Base-by-base conservation (phyloP, 139 green algal genomes). In the Chlamydomonas sp. region DNA sequence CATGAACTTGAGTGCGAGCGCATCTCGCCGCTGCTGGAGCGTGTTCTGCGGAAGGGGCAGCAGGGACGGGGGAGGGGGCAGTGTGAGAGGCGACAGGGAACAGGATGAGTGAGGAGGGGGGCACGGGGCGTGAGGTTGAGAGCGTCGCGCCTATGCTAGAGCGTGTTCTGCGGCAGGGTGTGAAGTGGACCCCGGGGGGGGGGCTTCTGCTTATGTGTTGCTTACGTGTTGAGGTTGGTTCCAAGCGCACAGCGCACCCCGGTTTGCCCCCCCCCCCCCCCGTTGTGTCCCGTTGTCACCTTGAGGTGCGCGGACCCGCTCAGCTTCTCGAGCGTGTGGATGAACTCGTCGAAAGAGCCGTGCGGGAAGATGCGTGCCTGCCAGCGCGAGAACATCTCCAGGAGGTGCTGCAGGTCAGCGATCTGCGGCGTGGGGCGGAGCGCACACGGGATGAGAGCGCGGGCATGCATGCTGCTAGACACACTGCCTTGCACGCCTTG, bases 371-470 rank as follows among this genome's bases (percentile, higher is more conserved):
- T 64, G 8, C 78, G 70, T 20, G 48, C 58, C 62, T 84, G 78
- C 78, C 78, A 87, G 16, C 78, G 78, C 43, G 69, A 34, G 64
- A 83, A 87, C 58, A 84, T 72, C 68, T 84, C 81, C 16, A 87
- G 68, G 49, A 87, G 62, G 0, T 73, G 70, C 24, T 77, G 70
- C 39, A 87, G 68, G 75, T 87, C 81, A 5, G 61, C 50, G 10
- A 83, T 77, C 80, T 86, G 72, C 0, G 2, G 30, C 43, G 13
- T 26, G 13, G 43, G 16, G 13, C 43, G 16, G 43, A 16, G 43
- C 16, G 13, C 16, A 64, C n/a, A n/a, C n/a, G 54, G 26, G 54
- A 33, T 64, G 24, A 64, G 54, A 26, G 54, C 34, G 26, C 54
- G 34, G 24, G 54, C 26, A 16, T 10, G 30, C 34, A 10, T 20